These are phyloP conservation scores for Suillus fuscotomentosus DNA, from an alignment of 768 basidiomycete genomes.

Conservation along the genomic window DNA sequence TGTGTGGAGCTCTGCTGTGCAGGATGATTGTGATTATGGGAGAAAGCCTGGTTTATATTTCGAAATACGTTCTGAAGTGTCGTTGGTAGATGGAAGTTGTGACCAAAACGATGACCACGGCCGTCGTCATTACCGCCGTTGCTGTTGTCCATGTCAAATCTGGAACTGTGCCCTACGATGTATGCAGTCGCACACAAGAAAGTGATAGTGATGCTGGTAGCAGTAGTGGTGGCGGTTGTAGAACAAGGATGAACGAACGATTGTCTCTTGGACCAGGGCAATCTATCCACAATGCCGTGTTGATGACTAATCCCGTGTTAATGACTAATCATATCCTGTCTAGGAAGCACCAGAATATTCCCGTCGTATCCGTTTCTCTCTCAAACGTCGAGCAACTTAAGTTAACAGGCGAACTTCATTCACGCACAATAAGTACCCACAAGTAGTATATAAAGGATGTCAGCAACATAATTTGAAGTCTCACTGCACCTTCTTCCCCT, in stretches of 20 bases:
- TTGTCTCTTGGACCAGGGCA: conserved; percentile 8
- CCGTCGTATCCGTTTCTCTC: not conserved
- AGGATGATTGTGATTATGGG: conserved; percentile 7
- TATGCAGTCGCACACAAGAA: conserved; percentile 13
- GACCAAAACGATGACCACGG: conserved; percentile 14
- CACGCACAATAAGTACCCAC: not conserved
- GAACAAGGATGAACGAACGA: conserved; percentile 12
- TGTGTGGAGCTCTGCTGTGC: not conserved
- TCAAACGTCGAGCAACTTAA: not conserved
- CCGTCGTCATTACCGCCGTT: conserved; percentile 9
- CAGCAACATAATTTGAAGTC: not conserved
- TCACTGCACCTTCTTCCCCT: conserved; percentile 31
- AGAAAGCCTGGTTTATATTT: conserved; percentile 31
- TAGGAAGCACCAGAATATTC: conserved; percentile 33
- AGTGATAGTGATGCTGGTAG: not conserved
- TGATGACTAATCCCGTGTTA: conserved; percentile 12
- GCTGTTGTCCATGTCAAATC: conserved; percentile 7
- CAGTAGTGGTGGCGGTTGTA: conserved; percentile 17
- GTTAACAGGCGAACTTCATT: not conserved
- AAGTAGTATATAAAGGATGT: not conserved
- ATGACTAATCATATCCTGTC: conserved; percentile 23
- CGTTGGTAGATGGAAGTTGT: conserved; percentile 22
- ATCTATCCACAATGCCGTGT: conserved; percentile 4
- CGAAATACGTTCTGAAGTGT: conserved; percentile 29
- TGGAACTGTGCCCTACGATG: not conserved